These are phyloP conservation scores for Leishmania aethiopica DNA, from an alignment of 208 protist genomes.

Conservation along the genomic window DNA sequence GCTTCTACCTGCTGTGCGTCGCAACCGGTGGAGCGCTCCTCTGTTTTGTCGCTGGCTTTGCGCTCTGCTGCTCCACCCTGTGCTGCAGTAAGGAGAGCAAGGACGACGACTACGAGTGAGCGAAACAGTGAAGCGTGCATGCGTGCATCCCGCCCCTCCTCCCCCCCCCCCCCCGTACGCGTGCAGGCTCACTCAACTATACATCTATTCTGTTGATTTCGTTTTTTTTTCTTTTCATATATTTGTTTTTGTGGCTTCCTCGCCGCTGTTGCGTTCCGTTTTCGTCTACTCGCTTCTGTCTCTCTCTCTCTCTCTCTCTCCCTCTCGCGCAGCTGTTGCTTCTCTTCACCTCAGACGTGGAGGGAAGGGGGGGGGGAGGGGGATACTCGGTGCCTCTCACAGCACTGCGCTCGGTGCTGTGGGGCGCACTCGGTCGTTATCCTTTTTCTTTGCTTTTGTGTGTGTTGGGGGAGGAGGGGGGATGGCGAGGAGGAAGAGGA, in stretches of 20 bases:
- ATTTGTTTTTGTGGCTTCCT: no score
- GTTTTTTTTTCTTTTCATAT: constrained; percentile 14
- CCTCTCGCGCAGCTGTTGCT: background rate
- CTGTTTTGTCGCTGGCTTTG: constrained; percentile 9
- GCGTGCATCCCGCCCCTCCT: background rate
- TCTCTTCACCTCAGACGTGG: background rate
- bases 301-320: background rate
- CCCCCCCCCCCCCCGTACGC: background rate
- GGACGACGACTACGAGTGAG: background rate
- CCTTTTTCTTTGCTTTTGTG: no score
- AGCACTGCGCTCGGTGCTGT: background rate
- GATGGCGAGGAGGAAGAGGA: no score
- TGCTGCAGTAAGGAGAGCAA: background rate
- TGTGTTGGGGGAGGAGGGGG: no score
- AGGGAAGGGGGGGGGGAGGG: no score
- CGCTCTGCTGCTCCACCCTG: constrained; percentile 12
- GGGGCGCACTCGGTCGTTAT: no score
- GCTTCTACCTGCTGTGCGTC: constrained; percentile 17
- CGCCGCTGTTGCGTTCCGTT: background rate
- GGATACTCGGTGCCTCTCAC: no score
- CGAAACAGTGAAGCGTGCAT: background rate
- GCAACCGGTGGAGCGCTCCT: constrained; percentile 19
- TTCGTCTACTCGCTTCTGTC: background rate
- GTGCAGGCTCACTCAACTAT: background rate
- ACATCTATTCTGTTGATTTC: background rate